phyloP scores from a whole-genome alignment of 257 asterid species.

The Phtheirospermum japonicum region DNA sequence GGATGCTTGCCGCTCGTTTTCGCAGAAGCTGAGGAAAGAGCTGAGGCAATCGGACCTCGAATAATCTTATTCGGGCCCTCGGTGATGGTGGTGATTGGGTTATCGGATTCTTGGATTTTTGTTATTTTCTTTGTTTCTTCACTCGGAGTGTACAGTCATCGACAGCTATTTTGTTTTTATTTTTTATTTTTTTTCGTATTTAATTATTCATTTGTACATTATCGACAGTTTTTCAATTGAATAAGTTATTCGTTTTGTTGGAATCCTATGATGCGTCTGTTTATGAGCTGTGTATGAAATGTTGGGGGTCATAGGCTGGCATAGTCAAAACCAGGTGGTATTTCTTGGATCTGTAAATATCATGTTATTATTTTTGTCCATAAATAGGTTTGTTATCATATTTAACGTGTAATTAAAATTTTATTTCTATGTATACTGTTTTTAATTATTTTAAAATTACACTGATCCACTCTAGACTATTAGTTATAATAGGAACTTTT shows the following conservation, averaged over 20 bases:
- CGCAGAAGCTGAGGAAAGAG: slow-evolving; percentile 78
- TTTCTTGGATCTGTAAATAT: too few species aligned
- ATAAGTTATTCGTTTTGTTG: slow-evolving; percentile 1
- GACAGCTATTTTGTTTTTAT: slow-evolving; percentile 31
- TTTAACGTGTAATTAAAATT: too few species aligned
- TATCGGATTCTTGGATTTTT: slow-evolving; percentile 26
- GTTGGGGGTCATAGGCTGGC: too few species aligned
- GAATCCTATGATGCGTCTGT: slow-evolving; percentile 30
- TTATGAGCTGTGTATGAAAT: too few species aligned
- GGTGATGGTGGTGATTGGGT: slow-evolving; percentile 9
- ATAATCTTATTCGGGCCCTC: slow-evolving; percentile 31
- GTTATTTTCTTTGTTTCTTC: not conserved
- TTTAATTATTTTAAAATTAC: too few species aligned
- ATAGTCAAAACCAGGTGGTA: too few species aligned
- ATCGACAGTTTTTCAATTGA: slow-evolving; percentile 24
- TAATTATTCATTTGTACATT: slow-evolving; percentile 35
- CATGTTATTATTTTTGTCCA: too few species aligned
- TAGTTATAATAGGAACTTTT: too few species aligned
- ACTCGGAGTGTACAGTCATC: slow-evolving; percentile 57
- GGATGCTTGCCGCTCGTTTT: slow-evolving; percentile 84
- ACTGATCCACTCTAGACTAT: too few species aligned
- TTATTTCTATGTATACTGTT: too few species aligned
- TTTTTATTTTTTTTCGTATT: slow-evolving; percentile 17
- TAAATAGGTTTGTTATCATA: too few species aligned
- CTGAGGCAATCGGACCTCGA: slow-evolving; percentile 62